phyloP scores from a whole-genome alignment of 2,329 filamentous ascomycete species.

The Colletotrichum sp. region DNA sequence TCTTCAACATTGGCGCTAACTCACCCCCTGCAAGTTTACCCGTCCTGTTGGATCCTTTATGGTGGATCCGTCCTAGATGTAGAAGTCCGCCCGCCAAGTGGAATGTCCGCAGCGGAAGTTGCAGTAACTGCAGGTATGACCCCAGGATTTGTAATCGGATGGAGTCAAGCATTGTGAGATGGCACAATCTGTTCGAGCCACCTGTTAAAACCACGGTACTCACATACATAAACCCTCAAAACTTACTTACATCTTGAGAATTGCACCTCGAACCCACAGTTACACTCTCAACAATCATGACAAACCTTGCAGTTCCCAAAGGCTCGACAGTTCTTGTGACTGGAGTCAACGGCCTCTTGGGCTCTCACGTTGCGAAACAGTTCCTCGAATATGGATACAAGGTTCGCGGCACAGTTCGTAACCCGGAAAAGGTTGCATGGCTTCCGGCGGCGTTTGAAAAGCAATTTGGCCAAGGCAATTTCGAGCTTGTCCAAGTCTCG shows the following conservation, averaged over 20 bases:
- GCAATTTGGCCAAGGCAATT: conserved; percentile 27
- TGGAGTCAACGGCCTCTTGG: conserved; percentile 50
- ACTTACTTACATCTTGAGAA: neutral
- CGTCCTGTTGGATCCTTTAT: neutral
- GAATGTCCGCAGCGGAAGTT: neutral
- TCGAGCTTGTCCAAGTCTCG: conserved; percentile 42
- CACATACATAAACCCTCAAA: neutral
- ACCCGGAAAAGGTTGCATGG: conserved; percentile 35
- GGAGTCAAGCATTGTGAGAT: neutral
- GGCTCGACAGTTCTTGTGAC: conserved; percentile 47
- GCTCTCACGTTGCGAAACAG: conserved; percentile 42
- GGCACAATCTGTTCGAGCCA: neutral
- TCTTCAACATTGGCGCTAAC: neutral
- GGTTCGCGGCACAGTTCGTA: conserved; percentile 50
- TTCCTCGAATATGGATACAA: conserved; percentile 44
- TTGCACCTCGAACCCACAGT: neutral
- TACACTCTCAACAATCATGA: neutral
- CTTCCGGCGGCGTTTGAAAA: conserved; percentile 35
- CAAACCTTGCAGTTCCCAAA: conserved; percentile 23
- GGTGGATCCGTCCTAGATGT: neutral
- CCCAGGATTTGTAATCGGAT: neutral
- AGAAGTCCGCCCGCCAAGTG: neutral
- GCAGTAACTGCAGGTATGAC: neutral
- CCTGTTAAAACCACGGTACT: neutral
- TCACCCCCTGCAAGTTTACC: neutral